Base-by-base conservation (phyloP, 192 early-diverging fungal genomes). In the Diversispora epigaea region DNA sequence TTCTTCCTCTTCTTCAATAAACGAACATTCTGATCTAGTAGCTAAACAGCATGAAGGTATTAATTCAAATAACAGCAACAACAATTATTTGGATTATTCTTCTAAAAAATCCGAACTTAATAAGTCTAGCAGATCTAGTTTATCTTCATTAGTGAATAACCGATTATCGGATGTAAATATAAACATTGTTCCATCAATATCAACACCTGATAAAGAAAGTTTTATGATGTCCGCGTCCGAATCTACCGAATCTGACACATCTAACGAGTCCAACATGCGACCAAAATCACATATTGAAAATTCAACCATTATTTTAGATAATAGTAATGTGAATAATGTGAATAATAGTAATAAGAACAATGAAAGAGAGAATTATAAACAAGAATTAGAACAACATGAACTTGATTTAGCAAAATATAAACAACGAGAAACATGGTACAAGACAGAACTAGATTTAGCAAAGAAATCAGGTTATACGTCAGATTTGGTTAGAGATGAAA, bases 341-440 rank as follows among this genome's bases (percentile, higher is more conserved):
- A 54, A 54, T 54, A 17, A 54, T 54, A 12, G 14, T 54, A 10
- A 17, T 54, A 17, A 57, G n/a, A 46, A 44, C 14, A 78, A 77
- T 12, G 80, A 81, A 58, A 71, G 73, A 17, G 68, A 74, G 22
- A 71, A 44, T 64, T 69, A 67, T 43, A 22, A 62, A 15, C 43
- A 67, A 40, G 78, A 82, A 44, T 68, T 82, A 5, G 25, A 68
- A 17, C 57, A 74, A 15, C 61, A 71, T 10, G 80, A 84, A 64
- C 11, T 55, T 6, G 39, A 62, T 39, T 80, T 84, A 49, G 1
- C n/a, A 17, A 65, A 80, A 64, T 76, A 82, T 71, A 80, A 78
- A 44, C 79, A 77, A 49, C 81, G 78, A 43, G 83, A 84, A 68
- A 77, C 79, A 39, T 84, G 83, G 83, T 84, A 79, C 78, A 67